Evolutionary conservation across 805 yeast genomes (phyloP).

Genomic region (Candida pseudoglaebosa): DNA sequence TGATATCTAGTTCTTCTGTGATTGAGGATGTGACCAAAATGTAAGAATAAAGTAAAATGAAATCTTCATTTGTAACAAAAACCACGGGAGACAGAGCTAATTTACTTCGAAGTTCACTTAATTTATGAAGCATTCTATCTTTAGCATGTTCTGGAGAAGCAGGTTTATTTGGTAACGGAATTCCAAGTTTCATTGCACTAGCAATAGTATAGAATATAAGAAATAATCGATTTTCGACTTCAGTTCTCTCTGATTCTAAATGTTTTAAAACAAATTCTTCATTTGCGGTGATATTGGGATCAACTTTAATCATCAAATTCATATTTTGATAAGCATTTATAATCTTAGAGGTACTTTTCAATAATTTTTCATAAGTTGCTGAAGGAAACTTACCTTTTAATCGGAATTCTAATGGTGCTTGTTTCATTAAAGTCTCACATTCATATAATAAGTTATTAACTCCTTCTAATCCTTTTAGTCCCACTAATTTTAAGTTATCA

Average conservation of each 20-base stretch:
- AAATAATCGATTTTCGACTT: slow-evolving; percentile 68
- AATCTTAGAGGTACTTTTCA: slow-evolving; percentile 57
- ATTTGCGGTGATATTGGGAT: slow-evolving; percentile 47
- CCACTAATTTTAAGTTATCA: slow-evolving; percentile 28
- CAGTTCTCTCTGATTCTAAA: slow-evolving; percentile 56
- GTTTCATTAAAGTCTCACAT: slow-evolving; percentile 55
- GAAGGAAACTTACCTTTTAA: slow-evolving; percentile 70
- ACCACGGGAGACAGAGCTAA: slow-evolving; percentile 15
- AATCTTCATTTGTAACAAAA: slow-evolving; percentile 59
- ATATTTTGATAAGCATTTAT: slow-evolving; percentile 74
- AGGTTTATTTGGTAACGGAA: slow-evolving; percentile 73
- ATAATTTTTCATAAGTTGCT: slow-evolving; percentile 45
- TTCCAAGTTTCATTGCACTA: slow-evolving; percentile 68
- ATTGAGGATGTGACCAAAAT: slow-evolving; percentile 67
- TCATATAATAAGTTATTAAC: slow-evolving; percentile 56
- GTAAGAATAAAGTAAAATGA: slow-evolving; percentile 72
- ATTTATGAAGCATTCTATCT: slow-evolving; percentile 61
- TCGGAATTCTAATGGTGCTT: slow-evolving; percentile 73
- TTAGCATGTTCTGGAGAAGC: slow-evolving; percentile 75
- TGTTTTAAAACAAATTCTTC: slow-evolving; percentile 55
- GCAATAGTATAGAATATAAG: slow-evolving; percentile 75
- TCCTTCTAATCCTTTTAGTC: slow-evolving; percentile 43
- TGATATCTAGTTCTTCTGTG: slow-evolving; percentile 57
- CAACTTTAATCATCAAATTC: slow-evolving; percentile 62
- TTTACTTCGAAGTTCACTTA: slow-evolving; percentile 52